Conservation (phyloP, 2,329 filamentous ascomycete species). For the Dothideomycetidae sp. region DNA sequence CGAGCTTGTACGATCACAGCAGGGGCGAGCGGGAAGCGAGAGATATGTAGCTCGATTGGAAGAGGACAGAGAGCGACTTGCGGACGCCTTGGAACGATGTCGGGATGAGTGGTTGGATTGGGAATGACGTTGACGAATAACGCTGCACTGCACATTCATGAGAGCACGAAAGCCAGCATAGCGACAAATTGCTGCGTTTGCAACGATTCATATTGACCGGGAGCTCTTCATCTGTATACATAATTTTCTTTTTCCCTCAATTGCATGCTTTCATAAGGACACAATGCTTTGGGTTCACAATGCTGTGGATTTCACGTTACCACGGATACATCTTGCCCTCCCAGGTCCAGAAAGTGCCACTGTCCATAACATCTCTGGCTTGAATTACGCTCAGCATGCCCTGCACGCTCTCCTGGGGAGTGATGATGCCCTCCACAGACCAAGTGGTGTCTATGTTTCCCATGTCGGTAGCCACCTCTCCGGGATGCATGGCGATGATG, state of each 20-base stretch:
- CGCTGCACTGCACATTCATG: neutral
- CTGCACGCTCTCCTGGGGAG: conserved; percentile 34
- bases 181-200: too few species aligned
- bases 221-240: too few species aligned
- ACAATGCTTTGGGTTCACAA: neutral
- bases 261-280: neutral
- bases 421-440: conserved; percentile 40
- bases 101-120: conserved; percentile 38
- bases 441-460: conserved; percentile 37
- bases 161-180: too few species aligned
- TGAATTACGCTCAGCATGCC: conserved; percentile 39
- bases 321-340: conserved; percentile 33
- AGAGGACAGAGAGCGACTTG: conserved; percentile 45
- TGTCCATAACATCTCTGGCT: conserved; percentile 34
- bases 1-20: conserved; percentile 24
- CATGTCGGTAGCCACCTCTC: conserved; percentile 44
- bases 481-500: conserved; percentile 42
- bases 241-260: too few species aligned
- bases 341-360: conserved; percentile 44
- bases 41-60: conserved; percentile 28
- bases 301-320: neutral
- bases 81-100: conserved; percentile 35
- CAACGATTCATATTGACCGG: too few species aligned
- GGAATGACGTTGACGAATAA: conserved; percentile 24
- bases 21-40: conserved; percentile 23